A percentile compares a stretch with the other conserved stretches of the same genome.
These are phyloP conservation scores for Corrigiola litoralis DNA, from an alignment of 179 eudicot species.

Conservation along the genomic window DNA sequence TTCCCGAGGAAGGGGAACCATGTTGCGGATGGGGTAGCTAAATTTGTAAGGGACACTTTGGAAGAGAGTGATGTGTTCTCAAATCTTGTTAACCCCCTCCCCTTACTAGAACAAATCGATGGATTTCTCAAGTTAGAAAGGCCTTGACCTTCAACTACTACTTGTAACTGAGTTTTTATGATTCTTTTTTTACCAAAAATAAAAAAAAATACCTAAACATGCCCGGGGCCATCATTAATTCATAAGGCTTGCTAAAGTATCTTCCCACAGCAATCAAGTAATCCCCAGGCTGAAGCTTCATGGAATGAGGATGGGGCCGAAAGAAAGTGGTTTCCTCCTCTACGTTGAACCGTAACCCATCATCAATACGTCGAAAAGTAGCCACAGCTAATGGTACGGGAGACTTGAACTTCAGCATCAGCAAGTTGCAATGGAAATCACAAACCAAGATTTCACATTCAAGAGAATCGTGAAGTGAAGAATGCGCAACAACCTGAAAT, in stretches of 20 bases:
- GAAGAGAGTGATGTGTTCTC: too few species aligned
- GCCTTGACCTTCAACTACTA: too few species aligned
- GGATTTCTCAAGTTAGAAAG: too few species aligned
- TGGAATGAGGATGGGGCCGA: background rate
- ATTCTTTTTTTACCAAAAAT: too few species aligned
- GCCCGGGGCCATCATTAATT: background rate
- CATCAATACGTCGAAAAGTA: background rate
- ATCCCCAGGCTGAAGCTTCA: background rate
- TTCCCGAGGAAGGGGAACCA: too few species aligned
- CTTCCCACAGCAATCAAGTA: background rate
- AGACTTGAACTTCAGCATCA: background rate
- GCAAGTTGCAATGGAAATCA: slow-evolving; percentile 1
- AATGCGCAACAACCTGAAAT: background rate
- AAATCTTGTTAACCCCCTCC: too few species aligned
- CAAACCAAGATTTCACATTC: background rate
- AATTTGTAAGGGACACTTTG: too few species aligned
- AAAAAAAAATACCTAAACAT: background rate
- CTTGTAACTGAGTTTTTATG: too few species aligned
- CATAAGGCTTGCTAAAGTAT: background rate
- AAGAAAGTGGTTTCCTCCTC: background rate
- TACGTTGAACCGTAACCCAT: background rate
- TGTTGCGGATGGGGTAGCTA: too few species aligned
- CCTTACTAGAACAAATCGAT: too few species aligned
- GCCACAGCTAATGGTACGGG: background rate
- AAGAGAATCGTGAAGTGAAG: background rate